phyloP scores from a whole-genome alignment of 2,329 filamentous ascomycete species.

The Fusarium caatingaense region DNA sequence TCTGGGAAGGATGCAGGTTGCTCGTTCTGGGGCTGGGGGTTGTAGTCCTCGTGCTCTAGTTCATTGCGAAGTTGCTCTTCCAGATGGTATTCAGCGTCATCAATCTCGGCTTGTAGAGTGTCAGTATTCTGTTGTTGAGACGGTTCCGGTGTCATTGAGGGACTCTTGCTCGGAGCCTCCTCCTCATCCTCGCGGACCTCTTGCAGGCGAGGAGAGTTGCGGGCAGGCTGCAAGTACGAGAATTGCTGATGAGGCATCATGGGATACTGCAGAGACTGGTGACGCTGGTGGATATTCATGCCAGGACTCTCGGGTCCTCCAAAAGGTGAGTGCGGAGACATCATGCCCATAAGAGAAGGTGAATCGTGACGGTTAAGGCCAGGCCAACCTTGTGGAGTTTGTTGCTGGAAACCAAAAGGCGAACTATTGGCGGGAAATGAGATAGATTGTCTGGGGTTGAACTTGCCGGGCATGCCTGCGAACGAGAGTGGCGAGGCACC shows the following conservation, averaged over 20 bases:
- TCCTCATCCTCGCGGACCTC: constrained; percentile 81
- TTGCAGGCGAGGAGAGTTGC: constrained; percentile 72
- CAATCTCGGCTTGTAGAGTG: constrained; percentile 86
- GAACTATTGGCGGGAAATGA: constrained; percentile 72
- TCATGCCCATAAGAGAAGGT: constrained; percentile 68
- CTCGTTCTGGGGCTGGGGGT: constrained; percentile 65
- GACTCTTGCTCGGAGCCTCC: constrained; percentile 64
- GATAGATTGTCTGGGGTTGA: constrained; percentile 78
- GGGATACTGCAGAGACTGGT: constrained; percentile 69
- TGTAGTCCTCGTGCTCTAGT: constrained; percentile 82
- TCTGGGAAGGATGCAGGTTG: constrained; percentile 36
- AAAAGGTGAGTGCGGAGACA: constrained; percentile 75
- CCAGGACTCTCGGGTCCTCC: constrained; percentile 63
- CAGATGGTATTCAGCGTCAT: constrained; percentile 86
- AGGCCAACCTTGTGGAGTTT: constrained; percentile 66
- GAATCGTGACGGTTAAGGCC: constrained; percentile 69
- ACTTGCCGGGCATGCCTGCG: constrained; percentile 66
- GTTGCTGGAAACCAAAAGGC: constrained; percentile 74
- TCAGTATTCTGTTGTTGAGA: constrained; percentile 63
- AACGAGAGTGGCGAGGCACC: constrained; percentile 80
- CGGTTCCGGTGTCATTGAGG: constrained; percentile 66
- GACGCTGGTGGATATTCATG: constrained; percentile 64
- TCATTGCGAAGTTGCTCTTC: constrained; percentile 83
- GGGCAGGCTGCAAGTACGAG: constrained; percentile 63
- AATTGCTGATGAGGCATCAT: constrained; percentile 68